phyloP scores from a whole-genome alignment of 75 land plant genomes.

The Pseudotsuga menziesii region DNA sequence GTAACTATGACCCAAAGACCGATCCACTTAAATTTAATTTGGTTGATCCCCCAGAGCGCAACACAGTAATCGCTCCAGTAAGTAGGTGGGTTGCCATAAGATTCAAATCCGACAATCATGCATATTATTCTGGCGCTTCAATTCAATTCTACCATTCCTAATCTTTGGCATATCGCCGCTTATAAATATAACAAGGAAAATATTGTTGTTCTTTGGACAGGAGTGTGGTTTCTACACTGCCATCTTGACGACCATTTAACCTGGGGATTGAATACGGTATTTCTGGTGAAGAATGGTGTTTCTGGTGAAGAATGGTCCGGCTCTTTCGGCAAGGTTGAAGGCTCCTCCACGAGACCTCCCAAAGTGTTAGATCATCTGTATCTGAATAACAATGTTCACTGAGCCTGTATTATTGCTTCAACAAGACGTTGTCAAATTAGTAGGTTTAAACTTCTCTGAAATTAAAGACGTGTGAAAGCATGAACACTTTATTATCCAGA shows the following conservation, averaged over 20 bases:
- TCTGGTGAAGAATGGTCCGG: too few species aligned
- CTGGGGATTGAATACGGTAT: constrained; percentile 33
- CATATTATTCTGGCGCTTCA: too few species aligned
- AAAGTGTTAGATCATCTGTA: too few species aligned
- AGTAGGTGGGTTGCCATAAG: constrained; percentile 55
- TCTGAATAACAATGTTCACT: too few species aligned
- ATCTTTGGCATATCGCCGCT: not conserved
- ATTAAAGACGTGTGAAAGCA: too few species aligned
- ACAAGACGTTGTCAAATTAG: too few species aligned
- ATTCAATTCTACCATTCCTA: not conserved
- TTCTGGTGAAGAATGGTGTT: not conserved
- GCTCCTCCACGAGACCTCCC: too few species aligned
- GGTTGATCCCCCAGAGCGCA: constrained; percentile 36
- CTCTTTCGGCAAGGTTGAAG: too few species aligned
- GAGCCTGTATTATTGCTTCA: too few species aligned
- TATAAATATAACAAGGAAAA: too few species aligned
- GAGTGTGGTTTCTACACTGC: constrained; percentile 45
- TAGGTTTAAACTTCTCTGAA: too few species aligned
- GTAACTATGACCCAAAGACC: constrained; percentile 32
- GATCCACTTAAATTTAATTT: constrained; percentile 45
- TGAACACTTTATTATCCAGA: too few species aligned
- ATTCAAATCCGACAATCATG: constrained; percentile 34
- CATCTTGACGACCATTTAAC: constrained; percentile 34
- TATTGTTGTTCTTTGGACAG: constrained; percentile 6
- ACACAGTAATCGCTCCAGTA: constrained; percentile 33